Evolutionary conservation across 768 basidiomycete genomes (phyloP).

Genomic region (Russula abietina): DNA sequence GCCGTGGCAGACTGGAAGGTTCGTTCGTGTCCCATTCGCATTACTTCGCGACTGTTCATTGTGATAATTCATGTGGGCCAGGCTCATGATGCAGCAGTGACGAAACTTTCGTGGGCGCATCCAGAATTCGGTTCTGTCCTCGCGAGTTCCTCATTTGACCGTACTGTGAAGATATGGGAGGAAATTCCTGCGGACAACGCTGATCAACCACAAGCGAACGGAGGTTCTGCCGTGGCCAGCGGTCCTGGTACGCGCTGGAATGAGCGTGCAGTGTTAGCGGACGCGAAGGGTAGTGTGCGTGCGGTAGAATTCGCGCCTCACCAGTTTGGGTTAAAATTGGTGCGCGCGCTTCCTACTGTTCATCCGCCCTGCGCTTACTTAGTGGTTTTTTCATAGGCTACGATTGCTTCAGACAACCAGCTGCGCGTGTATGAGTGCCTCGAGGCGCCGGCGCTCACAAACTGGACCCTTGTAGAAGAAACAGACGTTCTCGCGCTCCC

Average conservation of each 20-base stretch:
- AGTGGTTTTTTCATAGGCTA: constrained; percentile 49
- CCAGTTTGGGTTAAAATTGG: constrained; percentile 83
- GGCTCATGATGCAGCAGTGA: constrained; percentile 93
- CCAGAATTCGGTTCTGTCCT: constrained; percentile 87
- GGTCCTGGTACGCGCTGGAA: constrained; percentile 49
- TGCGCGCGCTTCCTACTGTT: constrained; percentile 35
- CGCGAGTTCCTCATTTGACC: constrained; percentile 84
- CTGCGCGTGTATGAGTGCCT: constrained; percentile 89
- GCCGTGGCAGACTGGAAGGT: constrained; percentile 91
- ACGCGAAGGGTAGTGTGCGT: constrained; percentile 82
- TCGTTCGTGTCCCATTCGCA: constrained; percentile 38
- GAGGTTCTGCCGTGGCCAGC: constrained; percentile 19
- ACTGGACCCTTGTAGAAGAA: constrained; percentile 72
- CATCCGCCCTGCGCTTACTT: not conserved
- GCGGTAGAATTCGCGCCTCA: constrained; percentile 83
- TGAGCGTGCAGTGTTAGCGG: constrained; percentile 67
- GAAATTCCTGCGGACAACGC: constrained; percentile 38
- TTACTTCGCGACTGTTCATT: not conserved
- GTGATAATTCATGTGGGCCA: constrained; percentile 30
- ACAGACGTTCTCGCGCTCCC: constrained; percentile 63
- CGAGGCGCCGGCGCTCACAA: constrained; percentile 62
- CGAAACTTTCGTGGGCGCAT: constrained; percentile 84
- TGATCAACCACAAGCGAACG: constrained; percentile 30
- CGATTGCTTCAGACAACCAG: constrained; percentile 81
- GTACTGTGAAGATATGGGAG: constrained; percentile 92